Evolutionary conservation across 1,284 basidiomycete species (phyloP).

Genomic region (Mycosarcoma maydis): DNA sequence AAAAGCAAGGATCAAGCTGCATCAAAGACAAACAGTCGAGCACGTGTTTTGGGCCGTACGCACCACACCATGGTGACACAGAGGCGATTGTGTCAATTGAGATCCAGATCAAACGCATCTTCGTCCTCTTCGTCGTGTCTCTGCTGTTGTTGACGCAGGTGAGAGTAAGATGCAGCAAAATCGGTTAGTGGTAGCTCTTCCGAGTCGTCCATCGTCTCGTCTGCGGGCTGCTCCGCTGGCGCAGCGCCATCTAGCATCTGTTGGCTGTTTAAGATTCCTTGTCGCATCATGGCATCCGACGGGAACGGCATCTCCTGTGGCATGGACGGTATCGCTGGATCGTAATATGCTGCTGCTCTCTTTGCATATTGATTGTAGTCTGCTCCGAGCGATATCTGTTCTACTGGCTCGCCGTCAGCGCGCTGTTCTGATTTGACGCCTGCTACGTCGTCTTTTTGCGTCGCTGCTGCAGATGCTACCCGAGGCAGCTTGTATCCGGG

Average conservation of each 20-base stretch:
- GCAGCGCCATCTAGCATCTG: constrained; percentile 41
- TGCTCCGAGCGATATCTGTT: constrained; percentile 24
- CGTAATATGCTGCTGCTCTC: constrained; percentile 54
- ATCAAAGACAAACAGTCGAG: too few species aligned
- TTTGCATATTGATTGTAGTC: constrained; percentile 55
- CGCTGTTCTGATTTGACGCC: constrained; percentile 7
- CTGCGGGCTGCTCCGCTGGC: constrained; percentile 24
- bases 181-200: constrained; percentile 20
- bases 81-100: constrained; percentile 42
- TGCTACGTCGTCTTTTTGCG: background rate
- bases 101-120: constrained; percentile 59
- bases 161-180: constrained; percentile 29
- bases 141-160: constrained; percentile 32
- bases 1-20: too few species aligned
- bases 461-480: constrained; percentile 1
- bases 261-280: constrained; percentile 54
- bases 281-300: constrained; percentile 55
- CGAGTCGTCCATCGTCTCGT: constrained; percentile 15
- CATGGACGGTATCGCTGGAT: constrained; percentile 56
- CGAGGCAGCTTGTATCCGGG: constrained; percentile 49
- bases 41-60: too few species aligned
- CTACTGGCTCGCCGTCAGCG: constrained; percentile 1
- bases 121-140: constrained; percentile 49
- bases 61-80: too few species aligned
- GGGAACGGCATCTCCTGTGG: constrained; percentile 60